Conservation (phyloP, 169 alveolate species). For the Eimeria falciformis region DNA sequence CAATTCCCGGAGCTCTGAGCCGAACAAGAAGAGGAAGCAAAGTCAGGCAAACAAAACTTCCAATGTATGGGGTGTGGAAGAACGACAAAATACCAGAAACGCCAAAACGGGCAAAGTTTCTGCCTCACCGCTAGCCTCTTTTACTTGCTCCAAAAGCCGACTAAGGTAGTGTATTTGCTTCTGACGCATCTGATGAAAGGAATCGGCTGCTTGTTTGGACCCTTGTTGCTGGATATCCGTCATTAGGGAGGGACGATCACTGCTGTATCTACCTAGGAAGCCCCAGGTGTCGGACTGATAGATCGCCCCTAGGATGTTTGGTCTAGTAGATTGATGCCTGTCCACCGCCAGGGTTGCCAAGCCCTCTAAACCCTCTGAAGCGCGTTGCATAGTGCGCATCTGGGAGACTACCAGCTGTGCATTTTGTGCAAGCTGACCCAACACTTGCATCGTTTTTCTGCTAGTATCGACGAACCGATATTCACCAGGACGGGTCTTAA, state of each 20-base stretch:
- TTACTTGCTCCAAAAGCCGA: not conserved
- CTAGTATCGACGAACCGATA: not conserved
- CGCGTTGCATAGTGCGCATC: conserved; percentile 38
- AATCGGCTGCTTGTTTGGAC: not conserved
- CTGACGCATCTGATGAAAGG: conserved; percentile 8
- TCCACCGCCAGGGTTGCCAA: not conserved
- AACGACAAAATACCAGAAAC: too few relatives aligned
- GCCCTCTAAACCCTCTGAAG: conserved; percentile 17
- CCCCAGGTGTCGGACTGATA: too few relatives aligned
- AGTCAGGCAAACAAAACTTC: too few relatives aligned
- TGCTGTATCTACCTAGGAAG: too few relatives aligned
- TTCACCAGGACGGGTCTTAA: too few relatives aligned
- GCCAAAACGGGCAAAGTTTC: too few relatives aligned
- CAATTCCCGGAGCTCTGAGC: conserved; percentile 33
- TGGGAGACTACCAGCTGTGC: conserved; percentile 34
- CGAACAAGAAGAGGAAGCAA: not conserved
- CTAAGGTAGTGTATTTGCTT: not conserved
- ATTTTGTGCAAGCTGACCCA: not conserved
- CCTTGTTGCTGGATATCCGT: conserved; percentile 17
- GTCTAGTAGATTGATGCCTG: too few relatives aligned
- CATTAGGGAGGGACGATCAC: not conserved
- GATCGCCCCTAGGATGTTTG: too few relatives aligned
- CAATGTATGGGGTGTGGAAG: too few relatives aligned
- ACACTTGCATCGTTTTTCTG: not conserved
- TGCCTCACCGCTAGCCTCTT: conserved; percentile 38